Evolutionary conservation across 139 green algal genomes (phyloP).

Genomic region (Chlorella sp.): DNA sequence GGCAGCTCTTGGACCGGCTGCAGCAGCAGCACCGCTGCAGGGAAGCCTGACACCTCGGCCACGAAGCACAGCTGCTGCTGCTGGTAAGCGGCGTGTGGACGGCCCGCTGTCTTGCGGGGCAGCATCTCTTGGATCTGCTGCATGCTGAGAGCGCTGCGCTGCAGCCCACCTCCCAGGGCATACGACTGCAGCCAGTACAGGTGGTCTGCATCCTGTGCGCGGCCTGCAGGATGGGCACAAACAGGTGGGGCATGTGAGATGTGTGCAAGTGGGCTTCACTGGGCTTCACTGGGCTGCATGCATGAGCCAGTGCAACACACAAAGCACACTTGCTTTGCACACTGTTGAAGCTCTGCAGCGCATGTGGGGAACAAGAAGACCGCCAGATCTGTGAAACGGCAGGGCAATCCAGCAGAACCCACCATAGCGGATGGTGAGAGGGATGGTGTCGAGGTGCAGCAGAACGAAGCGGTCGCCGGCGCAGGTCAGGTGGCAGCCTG

Average conservation of each 20-base stretch:
- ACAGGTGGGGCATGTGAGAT: background rate
- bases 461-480: background rate
- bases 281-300: background rate
- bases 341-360: background rate
- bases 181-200: constrained; percentile 30
- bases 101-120: background rate
- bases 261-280: background rate
- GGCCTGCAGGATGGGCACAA: background rate
- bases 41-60: constrained; percentile 18
- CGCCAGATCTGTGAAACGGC: too few species aligned
- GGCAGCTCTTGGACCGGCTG: background rate
- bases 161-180: constrained; percentile 13
- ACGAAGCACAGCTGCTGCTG: constrained; percentile 26
- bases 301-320: background rate
- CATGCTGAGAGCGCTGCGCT: constrained; percentile 13
- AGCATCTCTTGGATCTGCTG: background rate
- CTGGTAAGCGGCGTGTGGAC: background rate
- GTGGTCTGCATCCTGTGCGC: background rate
- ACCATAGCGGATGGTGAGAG: constrained; percentile 29
- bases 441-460: constrained; percentile 37
- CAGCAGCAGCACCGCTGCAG: constrained; percentile 32
- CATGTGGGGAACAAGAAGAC: too few species aligned
- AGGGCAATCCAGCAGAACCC: too few species aligned
- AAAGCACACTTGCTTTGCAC: background rate
- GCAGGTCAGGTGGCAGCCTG: constrained; percentile 22